Evolutionary conservation across 805 yeast species (phyloP).

Genomic region (Saturnispora hagleri): DNA sequence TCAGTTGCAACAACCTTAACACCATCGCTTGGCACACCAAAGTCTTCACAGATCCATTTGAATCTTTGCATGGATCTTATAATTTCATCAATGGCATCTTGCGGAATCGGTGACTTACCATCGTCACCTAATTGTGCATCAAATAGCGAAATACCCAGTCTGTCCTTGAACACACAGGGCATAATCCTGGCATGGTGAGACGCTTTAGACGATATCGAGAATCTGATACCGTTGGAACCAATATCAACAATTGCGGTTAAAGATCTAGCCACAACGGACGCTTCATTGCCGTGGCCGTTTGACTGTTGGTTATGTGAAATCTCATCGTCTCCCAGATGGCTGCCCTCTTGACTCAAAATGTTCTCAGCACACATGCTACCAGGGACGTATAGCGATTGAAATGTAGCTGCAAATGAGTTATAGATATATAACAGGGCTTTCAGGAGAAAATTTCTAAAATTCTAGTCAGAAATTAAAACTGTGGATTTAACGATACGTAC

Average conservation of each 20-base stretch:
- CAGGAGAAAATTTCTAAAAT: not conserved
- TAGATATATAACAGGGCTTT: not conserved
- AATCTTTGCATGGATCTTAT: conserved; percentile 58
- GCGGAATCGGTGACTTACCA: conserved; percentile 44
- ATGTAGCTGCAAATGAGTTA: not conserved
- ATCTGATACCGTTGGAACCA: conserved; percentile 68
- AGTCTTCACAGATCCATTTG: conserved; percentile 60
- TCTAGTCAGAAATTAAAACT: not conserved
- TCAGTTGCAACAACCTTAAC: conserved; percentile 68
- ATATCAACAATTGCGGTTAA: conserved; percentile 64
- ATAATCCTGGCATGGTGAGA: conserved; percentile 63
- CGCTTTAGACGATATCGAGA: conserved; percentile 61
- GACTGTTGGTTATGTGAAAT: not conserved
- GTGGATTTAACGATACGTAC: not conserved
- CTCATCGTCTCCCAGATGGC: conserved; percentile 13
- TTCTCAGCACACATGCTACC: conserved; percentile 20
- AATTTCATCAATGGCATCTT: conserved; percentile 48
- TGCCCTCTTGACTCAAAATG: conserved; percentile 21
- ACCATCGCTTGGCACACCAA: conserved; percentile 53
- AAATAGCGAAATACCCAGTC: conserved; percentile 60
- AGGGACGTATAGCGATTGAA: not conserved
- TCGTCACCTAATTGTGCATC: conserved; percentile 44
- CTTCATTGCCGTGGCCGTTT: conserved; percentile 31
- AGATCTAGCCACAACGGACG: conserved; percentile 49
- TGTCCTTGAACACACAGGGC: conserved; percentile 71